Evolutionary conservation across 202 grass and related monocot genomes (phyloP), one percentile per base, ranked within the genome.

Genomic region (Dendrocalamus latiflorus): DNA sequence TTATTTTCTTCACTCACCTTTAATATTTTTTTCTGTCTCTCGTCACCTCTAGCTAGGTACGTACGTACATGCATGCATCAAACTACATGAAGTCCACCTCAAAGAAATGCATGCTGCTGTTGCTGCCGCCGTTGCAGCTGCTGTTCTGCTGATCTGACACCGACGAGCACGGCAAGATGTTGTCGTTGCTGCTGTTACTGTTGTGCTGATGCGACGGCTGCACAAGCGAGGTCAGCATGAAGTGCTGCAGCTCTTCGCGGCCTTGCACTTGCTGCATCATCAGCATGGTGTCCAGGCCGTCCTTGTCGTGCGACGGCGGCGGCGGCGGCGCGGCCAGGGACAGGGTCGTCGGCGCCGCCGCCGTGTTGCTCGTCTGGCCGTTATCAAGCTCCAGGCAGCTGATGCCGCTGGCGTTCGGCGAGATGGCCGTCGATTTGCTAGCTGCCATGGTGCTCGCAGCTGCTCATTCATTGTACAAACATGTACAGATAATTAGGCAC

Each of bases 51-150:
- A 41, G 53, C 36, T 21, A 55, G 30, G 54, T 22, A 48, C 63
- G 73, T 30, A 48, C 72, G 15, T 62, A 53, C 8, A 69, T 28
- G 24, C 72, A 56, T 48, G 66, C 71, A 55, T 57, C 44, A 13
- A 6, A 10, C 72, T 82, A 89, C 73, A 90, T 82, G 79, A 90
- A 90, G 51, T 90, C 88, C 30, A 89, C 83, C 67, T 86, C 83
- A 33, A 90, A 90, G 79, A 90, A 90, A 54, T 75, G 69, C 81
- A 75, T 55, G 81, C 22, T 74, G 79, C 21, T 59, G 67, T 38
- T 58, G 54, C 49, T n/a, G 68, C 67, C 68, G 42, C 48, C 84
- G 84, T 80, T 86, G 84, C 75, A 45, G 67, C 60, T 48, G 58
- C 69, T 34, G 70, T 72, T 67, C 47, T 79, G 80, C 7, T 81